These are phyloP conservation scores for Entelexis paramagnoliae DNA, from an alignment of 1,139 yeast genomes.

Conservation along the genomic window DNA sequence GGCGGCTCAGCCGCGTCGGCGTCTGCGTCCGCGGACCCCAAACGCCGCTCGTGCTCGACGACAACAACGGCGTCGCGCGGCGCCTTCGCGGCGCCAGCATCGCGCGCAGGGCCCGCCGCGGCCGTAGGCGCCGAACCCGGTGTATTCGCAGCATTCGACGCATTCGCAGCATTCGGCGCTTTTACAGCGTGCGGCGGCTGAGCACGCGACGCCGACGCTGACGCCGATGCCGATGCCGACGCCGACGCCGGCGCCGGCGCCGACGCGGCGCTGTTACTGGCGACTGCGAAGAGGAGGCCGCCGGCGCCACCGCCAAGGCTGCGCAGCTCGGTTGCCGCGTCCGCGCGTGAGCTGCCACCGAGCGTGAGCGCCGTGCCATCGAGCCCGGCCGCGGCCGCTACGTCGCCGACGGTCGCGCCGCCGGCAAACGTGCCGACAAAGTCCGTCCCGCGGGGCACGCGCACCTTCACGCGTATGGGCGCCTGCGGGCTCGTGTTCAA, in stretches of 20 bases:
- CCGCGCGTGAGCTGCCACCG: background rate
- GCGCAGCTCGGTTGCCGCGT: slow-evolving; percentile 2
- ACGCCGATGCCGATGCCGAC: background rate
- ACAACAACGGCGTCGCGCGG: background rate
- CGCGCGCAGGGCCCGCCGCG: no score
- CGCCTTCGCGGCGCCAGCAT: no score
- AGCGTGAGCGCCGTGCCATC: slow-evolving; percentile 7
- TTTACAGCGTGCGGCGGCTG: no score
- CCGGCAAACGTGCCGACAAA: slow-evolving; percentile 18
- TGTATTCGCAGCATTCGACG: no score
- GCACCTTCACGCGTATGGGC: slow-evolving; percentile 21
- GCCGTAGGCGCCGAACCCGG: no score
- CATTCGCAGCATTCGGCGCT: no score
- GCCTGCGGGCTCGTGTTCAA: background rate
- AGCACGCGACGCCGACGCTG: no score
- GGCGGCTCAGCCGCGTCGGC: slow-evolving; percentile 5
- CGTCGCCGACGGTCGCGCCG: slow-evolving; percentile 5
- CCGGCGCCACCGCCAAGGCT: slow-evolving; percentile 11
- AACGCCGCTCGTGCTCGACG: background rate
- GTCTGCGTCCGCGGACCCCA: background rate
- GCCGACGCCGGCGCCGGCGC: no score
- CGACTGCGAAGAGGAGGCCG: slow-evolving; percentile 16
- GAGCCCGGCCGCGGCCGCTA: slow-evolving; percentile 15
- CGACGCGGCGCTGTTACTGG: no score
- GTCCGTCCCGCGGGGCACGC: slow-evolving; percentile 17